Evolutionary conservation across 768 basidiomycete species (phyloP), one percentile per base, ranked within the genome.

Genomic region (Suillus subluteus): DNA sequence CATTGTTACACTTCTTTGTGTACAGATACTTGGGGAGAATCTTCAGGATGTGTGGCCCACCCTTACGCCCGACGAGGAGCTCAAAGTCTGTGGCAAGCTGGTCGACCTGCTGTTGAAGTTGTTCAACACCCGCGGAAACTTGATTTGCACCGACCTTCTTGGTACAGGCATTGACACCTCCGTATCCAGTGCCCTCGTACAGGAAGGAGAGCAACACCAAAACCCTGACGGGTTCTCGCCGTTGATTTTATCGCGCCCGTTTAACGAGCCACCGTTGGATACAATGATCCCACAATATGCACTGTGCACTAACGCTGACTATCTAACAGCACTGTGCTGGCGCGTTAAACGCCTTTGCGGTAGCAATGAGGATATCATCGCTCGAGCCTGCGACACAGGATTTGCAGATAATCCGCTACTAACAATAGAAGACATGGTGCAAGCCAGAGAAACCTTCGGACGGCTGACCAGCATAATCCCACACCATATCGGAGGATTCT

Each of bases 401-500:
- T 68, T 65, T 65, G 64, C 69, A 7, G 67, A 54, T 26, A 64
- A 66, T 3, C 67, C 68, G 23, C 69, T 62, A 16, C 70, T 77
- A n/a, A 67, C 68, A 50, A 68, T 70, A 63, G 63, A 65, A 38
- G 76, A 77, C 52, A 64, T 75, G 21, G 65, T 32, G 8, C 68
- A 66, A 15, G 46, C 70, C n/a, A 73, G 68, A 58, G 71, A 67
- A 15, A 77, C 76, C 3, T 77, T 75, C 75, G 67, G 67, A 18
- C 71, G 73, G 4, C 66, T 73, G 50, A 64, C 64, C 41, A 54
- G 48, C 32, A 67, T 77, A 26, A 72, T 76, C 58, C 64, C 75
- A 6, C 70, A 73, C 54, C 76, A 77, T 63, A 68, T 69, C 12
- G 76, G 76, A 7, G 76, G 76, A 11, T 77, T 76, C 66, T 77